Evolutionary conservation across 768 basidiomycete genomes (phyloP), one percentile per base, ranked within the genome.

Genomic region (Lactifluus volemus): DNA sequence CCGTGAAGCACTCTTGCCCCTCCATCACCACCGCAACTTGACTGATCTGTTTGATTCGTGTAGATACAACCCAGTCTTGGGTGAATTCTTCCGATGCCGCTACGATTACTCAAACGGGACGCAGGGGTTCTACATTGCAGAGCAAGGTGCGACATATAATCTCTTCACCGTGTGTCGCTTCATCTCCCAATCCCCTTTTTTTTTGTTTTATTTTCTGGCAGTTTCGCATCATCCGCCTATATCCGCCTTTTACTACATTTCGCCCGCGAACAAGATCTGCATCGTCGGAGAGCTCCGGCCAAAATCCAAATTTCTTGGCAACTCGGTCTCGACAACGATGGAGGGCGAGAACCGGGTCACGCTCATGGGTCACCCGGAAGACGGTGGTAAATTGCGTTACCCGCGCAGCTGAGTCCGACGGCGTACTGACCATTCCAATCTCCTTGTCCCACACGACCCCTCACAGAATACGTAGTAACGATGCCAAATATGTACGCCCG

Each of bases 401-500:
- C 41, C 8, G 15, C 44, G 5, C 17, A 10, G 4, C 41, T 17
- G 17, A 17, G 32, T 34, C 32, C 6, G 41, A 11, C 38, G 10
- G 10, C 38, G 9, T 38, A 38, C 38, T 38, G 38, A 38, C 12
- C 3, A 36, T 36, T 36, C 34, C 34, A 36, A 36, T 36, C 34
- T 36, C 5, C 34, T 10, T 10, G 34, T 36, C 34, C 34, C 34
- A 1, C 38, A 3, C 12, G 32, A 10, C 38, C 38, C 11, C 25
- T 25, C 39, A 59, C 75, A 87, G 91, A 89, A 64, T 95, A 94
- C 71, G 80, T 88, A 60, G 84, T 93, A 67, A 86, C 90, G 60
- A 97, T 99, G 95, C 97, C 97, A 34, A 98, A 98, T 77, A 97
- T 98, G 88, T 96, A 92, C 70, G 90, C 88, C 50, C 81, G 90